phyloP scores from a whole-genome alignment of 768 basidiomycete genomes.

The Collybia sp. region DNA sequence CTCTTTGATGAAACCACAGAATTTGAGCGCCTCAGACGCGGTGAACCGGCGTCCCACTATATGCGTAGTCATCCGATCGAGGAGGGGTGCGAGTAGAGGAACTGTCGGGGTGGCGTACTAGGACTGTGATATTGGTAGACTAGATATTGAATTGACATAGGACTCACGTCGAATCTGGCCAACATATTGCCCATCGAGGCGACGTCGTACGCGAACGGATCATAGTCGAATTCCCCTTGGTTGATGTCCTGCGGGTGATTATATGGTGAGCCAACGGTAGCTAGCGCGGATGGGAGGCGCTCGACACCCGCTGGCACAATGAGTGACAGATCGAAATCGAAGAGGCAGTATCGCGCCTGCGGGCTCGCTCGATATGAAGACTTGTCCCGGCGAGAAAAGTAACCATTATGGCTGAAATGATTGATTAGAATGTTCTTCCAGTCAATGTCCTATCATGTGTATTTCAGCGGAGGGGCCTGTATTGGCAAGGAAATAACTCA shows the following conservation, averaged over 20 bases:
- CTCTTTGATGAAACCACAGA: not conserved
- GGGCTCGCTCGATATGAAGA: not conserved
- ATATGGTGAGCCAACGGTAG: no score
- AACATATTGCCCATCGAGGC: not conserved
- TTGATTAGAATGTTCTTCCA: not conserved
- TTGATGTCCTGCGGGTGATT: not conserved
- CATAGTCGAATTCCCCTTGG: not conserved
- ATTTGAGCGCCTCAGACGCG: not conserved
- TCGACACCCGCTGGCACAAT: no score
- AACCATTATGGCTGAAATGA: not conserved
- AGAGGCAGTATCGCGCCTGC: not conserved
- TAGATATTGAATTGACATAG: not conserved
- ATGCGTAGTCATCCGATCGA: constrained; percentile 4
- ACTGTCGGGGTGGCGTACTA: not conserved
- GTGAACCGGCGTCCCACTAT: constrained; percentile 1
- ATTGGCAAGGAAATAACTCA: not conserved
- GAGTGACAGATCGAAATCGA: not conserved
- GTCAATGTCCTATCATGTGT: not conserved
- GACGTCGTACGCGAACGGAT: not conserved
- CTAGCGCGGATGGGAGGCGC: no score
- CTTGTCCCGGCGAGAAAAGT: not conserved
- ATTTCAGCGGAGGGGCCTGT: not conserved
- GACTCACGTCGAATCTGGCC: not conserved
- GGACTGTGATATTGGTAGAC: no score
- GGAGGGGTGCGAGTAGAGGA: constrained; percentile 1